Conservation (phyloP, 352 stramenopile species). For the Phytopythium kandeliae region DNA sequence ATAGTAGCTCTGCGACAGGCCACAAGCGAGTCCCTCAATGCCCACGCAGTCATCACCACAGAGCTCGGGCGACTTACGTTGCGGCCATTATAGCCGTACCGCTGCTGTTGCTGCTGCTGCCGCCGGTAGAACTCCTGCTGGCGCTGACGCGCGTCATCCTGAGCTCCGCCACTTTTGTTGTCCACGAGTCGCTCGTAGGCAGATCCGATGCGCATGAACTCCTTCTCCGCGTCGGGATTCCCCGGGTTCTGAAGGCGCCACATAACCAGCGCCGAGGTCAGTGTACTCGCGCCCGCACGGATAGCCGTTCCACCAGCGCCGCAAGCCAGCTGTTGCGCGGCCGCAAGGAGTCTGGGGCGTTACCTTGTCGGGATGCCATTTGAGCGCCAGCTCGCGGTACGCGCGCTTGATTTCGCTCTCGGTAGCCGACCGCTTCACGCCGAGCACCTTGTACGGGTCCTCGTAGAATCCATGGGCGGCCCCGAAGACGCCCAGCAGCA, state of each 20-base stretch:
- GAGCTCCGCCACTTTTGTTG: conserved; percentile 13
- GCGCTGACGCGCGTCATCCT: conserved; percentile 10
- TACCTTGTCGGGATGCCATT: conserved; percentile 91
- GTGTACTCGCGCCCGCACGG: too few species aligned
- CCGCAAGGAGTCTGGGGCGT: conserved; percentile 14
- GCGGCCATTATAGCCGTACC: conserved; percentile 21
- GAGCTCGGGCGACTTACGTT: conserved; percentile 13
- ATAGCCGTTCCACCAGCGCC: too few species aligned
- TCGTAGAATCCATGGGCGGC: conserved; percentile 22
- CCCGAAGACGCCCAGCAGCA: neutral
- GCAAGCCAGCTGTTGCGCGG: neutral
- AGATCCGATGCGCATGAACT: conserved; percentile 72
- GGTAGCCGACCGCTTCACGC: conserved; percentile 47
- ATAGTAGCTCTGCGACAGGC: conserved; percentile 7
- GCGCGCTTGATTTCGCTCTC: conserved; percentile 79
- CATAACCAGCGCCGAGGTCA: neutral
- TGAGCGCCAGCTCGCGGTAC: conserved; percentile 81
- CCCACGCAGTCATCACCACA: neutral
- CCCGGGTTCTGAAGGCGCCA: conserved; percentile 33
- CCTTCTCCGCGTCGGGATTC: conserved; percentile 54
- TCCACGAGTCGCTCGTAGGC: conserved; percentile 66
- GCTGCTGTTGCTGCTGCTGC: conserved; percentile 45
- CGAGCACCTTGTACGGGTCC: conserved; percentile 73
- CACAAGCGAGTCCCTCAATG: neutral
- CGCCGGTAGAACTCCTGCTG: conserved; percentile 45